Conservation (phyloP, 176 grass and related monocot species). For the Triticum urartu region DNA sequence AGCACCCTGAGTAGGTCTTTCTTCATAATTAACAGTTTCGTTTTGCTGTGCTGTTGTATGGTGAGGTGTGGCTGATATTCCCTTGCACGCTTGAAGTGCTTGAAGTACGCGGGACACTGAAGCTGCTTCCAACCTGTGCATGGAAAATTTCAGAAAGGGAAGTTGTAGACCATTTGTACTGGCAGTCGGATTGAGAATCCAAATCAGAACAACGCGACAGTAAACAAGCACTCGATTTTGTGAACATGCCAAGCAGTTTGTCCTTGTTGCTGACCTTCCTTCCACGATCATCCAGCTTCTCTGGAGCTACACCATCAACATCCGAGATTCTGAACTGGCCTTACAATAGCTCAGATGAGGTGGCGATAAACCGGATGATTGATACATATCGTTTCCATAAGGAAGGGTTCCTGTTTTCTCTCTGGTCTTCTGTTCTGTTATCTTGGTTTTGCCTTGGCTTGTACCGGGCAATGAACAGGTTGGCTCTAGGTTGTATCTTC, state of each 20-base stretch:
- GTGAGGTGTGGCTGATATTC: too few species aligned
- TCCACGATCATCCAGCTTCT: background rate
- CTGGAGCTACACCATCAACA: background rate
- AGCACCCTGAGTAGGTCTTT: background rate
- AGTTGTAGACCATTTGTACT: background rate
- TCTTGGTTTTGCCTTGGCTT: background rate
- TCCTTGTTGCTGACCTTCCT: too few species aligned
- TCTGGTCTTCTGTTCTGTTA: background rate
- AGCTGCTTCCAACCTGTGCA: background rate
- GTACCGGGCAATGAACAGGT: background rate
- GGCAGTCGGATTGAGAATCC: background rate
- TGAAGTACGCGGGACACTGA: background rate
- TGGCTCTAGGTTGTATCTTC: background rate
- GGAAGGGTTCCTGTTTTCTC: background rate
- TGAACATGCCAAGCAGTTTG: background rate
- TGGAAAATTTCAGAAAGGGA: background rate
- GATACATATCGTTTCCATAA: background rate
- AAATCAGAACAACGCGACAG: background rate
- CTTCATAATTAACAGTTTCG: background rate
- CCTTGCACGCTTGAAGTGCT: background rate
- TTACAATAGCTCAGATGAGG: background rate
- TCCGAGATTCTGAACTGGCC: background rate
- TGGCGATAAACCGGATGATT: background rate
- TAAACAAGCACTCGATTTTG: background rate
- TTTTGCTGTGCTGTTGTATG: background rate